Evolutionary conservation across 345 rosid species (phyloP), one percentile per base, ranked within the genome.

Genomic region (Firmiana major): DNA sequence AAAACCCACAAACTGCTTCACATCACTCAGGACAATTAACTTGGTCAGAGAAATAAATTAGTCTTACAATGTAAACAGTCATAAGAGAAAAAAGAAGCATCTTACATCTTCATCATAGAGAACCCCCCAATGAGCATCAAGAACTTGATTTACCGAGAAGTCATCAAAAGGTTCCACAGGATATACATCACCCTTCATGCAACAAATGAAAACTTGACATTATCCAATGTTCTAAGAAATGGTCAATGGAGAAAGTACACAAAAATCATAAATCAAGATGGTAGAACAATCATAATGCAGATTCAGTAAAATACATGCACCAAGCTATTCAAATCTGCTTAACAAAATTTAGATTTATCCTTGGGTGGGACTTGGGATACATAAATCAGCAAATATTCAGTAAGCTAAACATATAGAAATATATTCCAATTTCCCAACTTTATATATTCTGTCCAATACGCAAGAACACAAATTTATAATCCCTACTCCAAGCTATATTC

Each of bases 51-150:
- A 73, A 53, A 53, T 40, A 54, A 9, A 73, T 21, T 7, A 22
- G n/a, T 34, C 21, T 3, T 7, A 19, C 26, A 31, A 42, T 40
- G n/a, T 40, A 21, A 55, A 16, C 70, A 46, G 11, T 12, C 55
- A 43, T 46, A 2, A 8, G 59, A 63, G 59, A 21, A 24, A 62
- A 13, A 65, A 17, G 13, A 63, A 53, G 36, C 40, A 58, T 81
- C 94, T 88, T 90, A 95, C 99, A 85, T 95, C 99, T 76, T 89
- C 97, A 6, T 91, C 97, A 74, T 82, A 79, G 68, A 93, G 97
- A 79, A 88, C 88, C 51, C 99, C 99, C 99, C 98, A 95, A 31
- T 93, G 98, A 74, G 99, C 94, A 81, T 95, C 97, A 53, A 95
- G 99, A 81, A 95, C 85, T 78, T 88, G 94, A 80, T 86, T 80